These are phyloP conservation scores for Ambrosia hybrid DNA, from an alignment of 140 eudicot species.

Conservation along the genomic window DNA sequence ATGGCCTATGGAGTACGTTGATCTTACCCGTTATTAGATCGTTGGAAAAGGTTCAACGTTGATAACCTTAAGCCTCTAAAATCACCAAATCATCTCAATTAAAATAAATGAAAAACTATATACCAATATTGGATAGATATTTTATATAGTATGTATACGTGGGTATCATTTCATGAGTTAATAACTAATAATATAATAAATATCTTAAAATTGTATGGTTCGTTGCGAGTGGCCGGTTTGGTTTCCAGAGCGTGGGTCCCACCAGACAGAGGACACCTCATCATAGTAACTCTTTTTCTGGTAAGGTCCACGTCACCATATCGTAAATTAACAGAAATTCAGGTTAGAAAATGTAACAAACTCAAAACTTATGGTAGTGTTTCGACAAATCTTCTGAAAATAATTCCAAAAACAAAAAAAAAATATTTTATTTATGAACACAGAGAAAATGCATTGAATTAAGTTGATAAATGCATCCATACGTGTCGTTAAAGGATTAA, in stretches of 20 bases:
- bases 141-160: too few species aligned
- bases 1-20: too few species aligned
- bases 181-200: too few species aligned
- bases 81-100: too few species aligned
- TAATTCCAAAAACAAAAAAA: slow-evolving; percentile 12
- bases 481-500: slow-evolving; percentile 61
- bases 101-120: too few species aligned
- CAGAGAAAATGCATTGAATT: slow-evolving; percentile 57
- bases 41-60: too few species aligned
- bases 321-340: not conserved
- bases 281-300: slow-evolving; percentile 5
- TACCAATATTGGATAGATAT: too few species aligned
- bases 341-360: not conserved
- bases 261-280: slow-evolving; percentile 7
- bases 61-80: too few species aligned
- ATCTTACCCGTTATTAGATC: too few species aligned
- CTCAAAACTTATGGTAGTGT: slow-evolving; percentile 1
- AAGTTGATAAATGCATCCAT: slow-evolving; percentile 61
- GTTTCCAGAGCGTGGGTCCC: not conserved
- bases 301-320: not conserved
- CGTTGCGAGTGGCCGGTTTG: not conserved
- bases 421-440: slow-evolving; percentile 11
- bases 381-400: slow-evolving; percentile 9
- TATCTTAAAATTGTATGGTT: too few species aligned
- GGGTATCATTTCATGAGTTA: too few species aligned